Evolutionary conservation across 176 grass and related monocot species (phyloP).

Genomic region (Alopecurus myosuroides): DNA sequence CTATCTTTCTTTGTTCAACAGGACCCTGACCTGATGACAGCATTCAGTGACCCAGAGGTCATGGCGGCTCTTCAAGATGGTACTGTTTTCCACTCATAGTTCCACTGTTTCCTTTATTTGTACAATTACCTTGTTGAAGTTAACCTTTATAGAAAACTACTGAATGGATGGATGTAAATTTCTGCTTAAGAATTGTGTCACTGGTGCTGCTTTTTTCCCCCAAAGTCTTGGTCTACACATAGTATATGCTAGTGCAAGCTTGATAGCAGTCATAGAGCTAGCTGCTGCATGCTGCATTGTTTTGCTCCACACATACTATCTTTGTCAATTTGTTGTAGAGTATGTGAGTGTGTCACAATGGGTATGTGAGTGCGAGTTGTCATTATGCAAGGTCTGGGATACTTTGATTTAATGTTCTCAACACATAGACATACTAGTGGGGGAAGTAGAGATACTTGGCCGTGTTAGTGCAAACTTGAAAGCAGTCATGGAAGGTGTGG

Average conservation of each 20-base stretch:
- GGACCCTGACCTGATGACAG: slow-evolving; percentile 88
- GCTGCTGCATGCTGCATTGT: no score
- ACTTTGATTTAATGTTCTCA: no score
- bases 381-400: no score
- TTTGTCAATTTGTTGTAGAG: no score
- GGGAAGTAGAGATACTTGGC: no score
- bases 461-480: not conserved
- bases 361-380: no score
- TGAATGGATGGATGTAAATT: not conserved
- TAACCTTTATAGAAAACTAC: no score
- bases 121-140: not conserved
- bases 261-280: not conserved
- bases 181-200: not conserved
- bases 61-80: slow-evolving; percentile 94
- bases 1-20: slow-evolving; percentile 22
- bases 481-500: not conserved
- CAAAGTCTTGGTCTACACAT: not conserved
- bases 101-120: not conserved
- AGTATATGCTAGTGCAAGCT: not conserved
- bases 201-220: not conserved
- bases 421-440: no score
- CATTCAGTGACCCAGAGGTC: slow-evolving; percentile 81
- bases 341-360: no score
- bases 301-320: no score
- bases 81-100: slow-evolving; percentile 18